Evolutionary conservation across 441 rosid species (phyloP).

Genomic region (Aquilaria agallochum): DNA sequence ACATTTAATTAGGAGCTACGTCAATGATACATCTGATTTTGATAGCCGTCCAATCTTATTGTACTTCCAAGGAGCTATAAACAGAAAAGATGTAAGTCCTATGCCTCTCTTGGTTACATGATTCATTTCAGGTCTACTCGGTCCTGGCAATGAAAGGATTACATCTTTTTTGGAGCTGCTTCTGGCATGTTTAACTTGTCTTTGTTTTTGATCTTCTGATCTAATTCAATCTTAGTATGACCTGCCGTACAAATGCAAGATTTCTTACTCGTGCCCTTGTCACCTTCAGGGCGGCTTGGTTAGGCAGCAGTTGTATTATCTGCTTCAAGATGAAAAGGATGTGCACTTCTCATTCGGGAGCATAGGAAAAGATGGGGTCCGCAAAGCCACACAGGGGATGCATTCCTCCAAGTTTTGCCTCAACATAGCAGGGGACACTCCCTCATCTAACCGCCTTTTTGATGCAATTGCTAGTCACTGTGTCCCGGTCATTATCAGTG

Average conservation of each 20-base stretch:
- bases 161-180: too few species aligned
- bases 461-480: slow-evolving; percentile 99
- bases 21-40: slow-evolving; percentile 57
- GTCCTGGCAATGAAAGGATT: too few species aligned
- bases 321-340: slow-evolving; percentile 76
- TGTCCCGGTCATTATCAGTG: slow-evolving; percentile 92
- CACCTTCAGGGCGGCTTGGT: slow-evolving; percentile 71
- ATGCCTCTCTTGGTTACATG: too few species aligned
- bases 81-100: slow-evolving; percentile 90
- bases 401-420: slow-evolving; percentile 89
- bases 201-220: not conserved
- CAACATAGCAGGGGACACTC: slow-evolving; percentile 96
- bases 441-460: slow-evolving; percentile 90
- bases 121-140: too few species aligned
- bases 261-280: slow-evolving; percentile 7
- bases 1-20: slow-evolving; percentile 59
- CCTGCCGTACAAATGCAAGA: not conserved
- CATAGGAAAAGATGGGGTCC: slow-evolving; percentile 64
- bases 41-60: slow-evolving; percentile 66
- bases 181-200: too few species aligned
- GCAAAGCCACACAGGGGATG: slow-evolving; percentile 80
- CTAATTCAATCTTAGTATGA: not conserved
- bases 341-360: slow-evolving; percentile 93
- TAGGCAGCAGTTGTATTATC: slow-evolving; percentile 82
- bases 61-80: slow-evolving; percentile 92